Conservation (phyloP, 495 filamentous ascomycete species). For the Tuber borchii region DNA sequence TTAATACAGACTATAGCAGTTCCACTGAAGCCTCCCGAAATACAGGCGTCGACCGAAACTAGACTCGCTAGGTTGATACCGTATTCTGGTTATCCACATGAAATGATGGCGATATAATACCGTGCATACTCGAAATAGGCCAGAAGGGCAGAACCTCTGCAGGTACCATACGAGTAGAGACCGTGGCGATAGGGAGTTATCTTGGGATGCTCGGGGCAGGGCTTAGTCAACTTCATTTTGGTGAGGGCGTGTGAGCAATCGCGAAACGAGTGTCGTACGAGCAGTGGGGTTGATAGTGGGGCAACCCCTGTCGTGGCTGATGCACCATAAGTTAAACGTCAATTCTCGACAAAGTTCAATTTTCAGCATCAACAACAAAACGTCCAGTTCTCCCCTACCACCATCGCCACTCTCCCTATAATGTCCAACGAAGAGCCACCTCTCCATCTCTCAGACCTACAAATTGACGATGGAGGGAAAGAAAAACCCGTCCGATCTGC, state of each 20-base stretch:
- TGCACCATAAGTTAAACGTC: neutral
- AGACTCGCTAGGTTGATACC: neutral
- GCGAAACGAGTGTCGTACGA: neutral
- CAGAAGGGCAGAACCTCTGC: neutral
- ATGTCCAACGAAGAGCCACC: constrained; percentile 45
- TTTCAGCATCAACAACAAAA: constrained; percentile 5
- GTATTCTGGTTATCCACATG: neutral
- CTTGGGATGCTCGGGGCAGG: neutral
- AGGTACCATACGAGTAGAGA: neutral
- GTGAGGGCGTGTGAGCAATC: neutral
- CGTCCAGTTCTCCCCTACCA: constrained; percentile 8
- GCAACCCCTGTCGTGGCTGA: neutral
- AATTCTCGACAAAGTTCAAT: neutral
- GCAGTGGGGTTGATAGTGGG: neutral
- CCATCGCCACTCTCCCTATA: constrained; percentile 25
- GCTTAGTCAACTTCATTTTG: no score
- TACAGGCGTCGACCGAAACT: neutral
- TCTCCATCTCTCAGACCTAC: constrained; percentile 48
- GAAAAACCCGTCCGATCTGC: constrained; percentile 41
- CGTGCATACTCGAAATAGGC: neutral
- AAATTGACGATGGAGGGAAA: neutral
- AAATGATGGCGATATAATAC: neutral
- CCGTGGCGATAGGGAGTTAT: neutral
- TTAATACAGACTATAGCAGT: neutral
- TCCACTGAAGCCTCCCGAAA: neutral